Base-by-base conservation (phyloP, 2,329 filamentous ascomycete genomes). In the Tolypocladium pustulatum region DNA sequence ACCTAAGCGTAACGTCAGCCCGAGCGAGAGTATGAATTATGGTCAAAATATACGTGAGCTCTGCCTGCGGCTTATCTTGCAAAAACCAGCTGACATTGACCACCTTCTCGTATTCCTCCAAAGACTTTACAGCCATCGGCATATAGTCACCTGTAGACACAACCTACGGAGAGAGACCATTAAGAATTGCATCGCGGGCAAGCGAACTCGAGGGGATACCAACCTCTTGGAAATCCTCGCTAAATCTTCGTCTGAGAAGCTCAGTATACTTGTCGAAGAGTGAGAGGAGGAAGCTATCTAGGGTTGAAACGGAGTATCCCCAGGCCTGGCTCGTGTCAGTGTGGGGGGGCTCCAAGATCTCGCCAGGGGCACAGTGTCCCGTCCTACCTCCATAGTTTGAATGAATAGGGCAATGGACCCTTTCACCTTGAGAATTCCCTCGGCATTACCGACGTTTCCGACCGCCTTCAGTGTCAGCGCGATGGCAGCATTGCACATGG, bases 71-170 rank as follows among this genome's bases (percentile, higher is more conserved):
- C 65, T 89, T 91, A 37, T 96, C 91, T 51, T 92, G 92, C 1
- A 83, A 87, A 71, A 96, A 97, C 93, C 93, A 97, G 74, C 89
- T 96, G 61, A 97, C 91, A 61, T 91, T 94, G 63, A 97, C 84
- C 41, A 99, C 93, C 68, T 97, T 96, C 67, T 95, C 90, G 69
- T 96, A 97, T 68, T 97, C 92, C 66, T 96, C 92, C 20, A 81
- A 74, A 25, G 88, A 91, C 67, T 91, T 90, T 71, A 97, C 96
- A 1, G 91, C 90, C 94, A 99, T 97, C 2, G 94, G 94, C 93
- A 99, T 97, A 73, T 99, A 99, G 73, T 99, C 94, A 71, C 99
- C 94, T 0, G 91, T 97, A n/a, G 90, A 86, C 17, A 87, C 84
- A 66, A 87, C 87, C 81, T 85, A 34, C 32, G 32, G 32, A 34